Conservation (phyloP, 1,284 basidiomycete genomes). For the Peniophora sp. region DNA sequence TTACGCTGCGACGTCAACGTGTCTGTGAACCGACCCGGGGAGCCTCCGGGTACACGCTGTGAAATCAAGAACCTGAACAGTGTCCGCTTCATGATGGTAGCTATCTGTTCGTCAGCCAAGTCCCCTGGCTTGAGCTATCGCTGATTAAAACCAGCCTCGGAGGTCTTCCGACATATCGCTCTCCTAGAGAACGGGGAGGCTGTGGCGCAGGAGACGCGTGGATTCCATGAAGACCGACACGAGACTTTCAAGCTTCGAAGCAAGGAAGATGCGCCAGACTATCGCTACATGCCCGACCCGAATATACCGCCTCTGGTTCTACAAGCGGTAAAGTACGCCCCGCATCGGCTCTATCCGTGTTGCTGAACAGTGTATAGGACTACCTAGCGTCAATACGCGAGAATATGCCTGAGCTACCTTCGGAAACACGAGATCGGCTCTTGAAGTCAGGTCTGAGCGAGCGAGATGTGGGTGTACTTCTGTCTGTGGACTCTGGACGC, state of each 20-base stretch:
- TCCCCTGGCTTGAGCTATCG: slow-evolving; percentile 1
- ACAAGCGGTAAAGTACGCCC: slow-evolving; percentile 35
- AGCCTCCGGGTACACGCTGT: slow-evolving; percentile 76
- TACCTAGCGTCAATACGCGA: slow-evolving; percentile 51
- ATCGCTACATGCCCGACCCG: slow-evolving; percentile 97
- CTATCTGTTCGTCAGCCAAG: slow-evolving; percentile 59
- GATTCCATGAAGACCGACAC: slow-evolving; percentile 79
- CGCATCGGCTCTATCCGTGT: not conserved
- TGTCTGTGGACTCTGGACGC: slow-evolving; percentile 60
- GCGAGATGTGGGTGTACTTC: slow-evolving; percentile 69
- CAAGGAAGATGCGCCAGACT: slow-evolving; percentile 94
- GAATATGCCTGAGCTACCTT: slow-evolving; percentile 75
- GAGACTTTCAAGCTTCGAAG: slow-evolving; percentile 79
- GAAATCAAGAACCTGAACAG: slow-evolving; percentile 99
- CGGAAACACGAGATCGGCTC: slow-evolving; percentile 56
- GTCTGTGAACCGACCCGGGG: slow-evolving; percentile 67
- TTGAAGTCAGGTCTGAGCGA: slow-evolving; percentile 42
- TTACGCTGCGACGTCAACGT: slow-evolving; percentile 95
- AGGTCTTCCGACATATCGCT: slow-evolving; percentile 65
- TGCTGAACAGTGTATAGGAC: slow-evolving; percentile 31
- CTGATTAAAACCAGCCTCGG: slow-evolving; percentile 37
- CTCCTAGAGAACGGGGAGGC: slow-evolving; percentile 40
- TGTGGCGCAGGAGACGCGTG: slow-evolving; percentile 84
- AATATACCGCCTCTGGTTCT: slow-evolving; percentile 80
- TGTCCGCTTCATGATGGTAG: slow-evolving; percentile 78